These are phyloP conservation scores for Tilletia caries DNA, from an alignment of 1,284 basidiomycete genomes.

Conservation along the genomic window DNA sequence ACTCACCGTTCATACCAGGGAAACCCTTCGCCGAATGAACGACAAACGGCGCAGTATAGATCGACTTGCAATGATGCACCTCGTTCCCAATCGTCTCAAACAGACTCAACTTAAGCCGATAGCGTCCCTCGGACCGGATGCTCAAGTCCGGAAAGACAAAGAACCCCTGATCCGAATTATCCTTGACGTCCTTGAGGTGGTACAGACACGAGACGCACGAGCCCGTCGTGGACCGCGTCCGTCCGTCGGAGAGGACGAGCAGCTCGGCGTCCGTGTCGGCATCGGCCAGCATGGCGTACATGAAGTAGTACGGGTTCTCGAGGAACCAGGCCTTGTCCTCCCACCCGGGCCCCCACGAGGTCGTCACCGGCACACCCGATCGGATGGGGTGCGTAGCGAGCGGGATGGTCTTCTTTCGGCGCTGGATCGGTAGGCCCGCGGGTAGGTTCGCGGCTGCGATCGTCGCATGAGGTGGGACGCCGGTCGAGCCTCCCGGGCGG, in stretches of 20 bases:
- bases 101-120: slow-evolving; percentile 72
- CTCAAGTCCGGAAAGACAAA: slow-evolving; percentile 55
- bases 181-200: slow-evolving; percentile 80
- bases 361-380: slow-evolving; percentile 37
- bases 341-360: slow-evolving; percentile 41
- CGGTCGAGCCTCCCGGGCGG: not conserved
- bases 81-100: slow-evolving; percentile 84
- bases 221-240: slow-evolving; percentile 80
- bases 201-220: slow-evolving; percentile 89
- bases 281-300: slow-evolving; percentile 50
- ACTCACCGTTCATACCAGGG: slow-evolving; percentile 43
- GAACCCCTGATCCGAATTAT: slow-evolving; percentile 69
- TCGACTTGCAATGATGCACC: slow-evolving; percentile 48
- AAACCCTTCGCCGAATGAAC: slow-evolving; percentile 49
- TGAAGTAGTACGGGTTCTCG: slow-evolving; percentile 49
- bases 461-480: slow-evolving; percentile 11
- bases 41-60: slow-evolving; percentile 45
- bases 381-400: slow-evolving; percentile 27
- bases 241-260: slow-evolving; percentile 88
- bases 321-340: slow-evolving; percentile 52
- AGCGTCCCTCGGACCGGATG: slow-evolving; percentile 75
- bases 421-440: not conserved
- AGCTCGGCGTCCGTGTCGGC: slow-evolving; percentile 27
- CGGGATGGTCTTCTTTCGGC: slow-evolving; percentile 15
- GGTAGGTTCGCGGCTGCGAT: not conserved